Conservation (phyloP, 225 moss, liverwort and hornwort genomes). For the Bryum argenteum region DNA sequence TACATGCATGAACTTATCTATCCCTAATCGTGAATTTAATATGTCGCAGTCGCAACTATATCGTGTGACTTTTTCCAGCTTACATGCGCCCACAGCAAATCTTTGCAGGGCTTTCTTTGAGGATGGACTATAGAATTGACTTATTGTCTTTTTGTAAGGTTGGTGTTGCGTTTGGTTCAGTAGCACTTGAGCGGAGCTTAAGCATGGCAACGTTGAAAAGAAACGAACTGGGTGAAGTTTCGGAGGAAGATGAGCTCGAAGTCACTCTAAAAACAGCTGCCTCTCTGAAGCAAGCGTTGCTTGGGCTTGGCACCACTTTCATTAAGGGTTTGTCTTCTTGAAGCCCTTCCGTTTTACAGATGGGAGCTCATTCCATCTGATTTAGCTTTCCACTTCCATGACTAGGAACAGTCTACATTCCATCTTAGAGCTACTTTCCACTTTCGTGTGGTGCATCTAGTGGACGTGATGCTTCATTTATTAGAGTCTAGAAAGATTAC, state of each 20-base stretch:
- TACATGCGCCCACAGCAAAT: neutral
- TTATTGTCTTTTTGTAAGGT: conserved; percentile 54
- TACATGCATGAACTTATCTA: conserved; percentile 26
- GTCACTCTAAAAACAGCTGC: conserved; percentile 63
- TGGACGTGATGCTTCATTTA: neutral
- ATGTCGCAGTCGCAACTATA: neutral
- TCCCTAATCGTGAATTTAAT: neutral
- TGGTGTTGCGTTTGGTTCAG: conserved; percentile 71
- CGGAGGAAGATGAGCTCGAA: conserved; percentile 48
- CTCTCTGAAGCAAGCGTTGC: conserved; percentile 71
- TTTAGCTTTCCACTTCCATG: conserved; percentile 12
- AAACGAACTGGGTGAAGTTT: conserved; percentile 36
- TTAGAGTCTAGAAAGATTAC: neutral
- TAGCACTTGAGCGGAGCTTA: conserved; percentile 56
- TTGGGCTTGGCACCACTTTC: conserved; percentile 90
- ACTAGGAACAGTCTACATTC: conserved; percentile 3
- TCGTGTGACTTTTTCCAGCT: conserved; percentile 1
- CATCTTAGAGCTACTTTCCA: conserved; percentile 9
- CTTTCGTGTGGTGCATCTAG: conserved; percentile 4
- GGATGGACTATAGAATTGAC: conserved; percentile 12
- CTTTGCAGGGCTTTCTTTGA: neutral
- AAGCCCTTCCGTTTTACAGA: neutral
- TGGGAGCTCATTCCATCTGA: conserved; percentile 6
- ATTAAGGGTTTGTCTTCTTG: conserved; percentile 71
- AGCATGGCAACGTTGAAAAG: conserved; percentile 48